A percentile compares a stretch with the other conserved stretches of the same genome.
These are phyloP conservation scores for Pichia sp. DNA, from an alignment of 1,139 yeast genomes.

Conservation along the genomic window DNA sequence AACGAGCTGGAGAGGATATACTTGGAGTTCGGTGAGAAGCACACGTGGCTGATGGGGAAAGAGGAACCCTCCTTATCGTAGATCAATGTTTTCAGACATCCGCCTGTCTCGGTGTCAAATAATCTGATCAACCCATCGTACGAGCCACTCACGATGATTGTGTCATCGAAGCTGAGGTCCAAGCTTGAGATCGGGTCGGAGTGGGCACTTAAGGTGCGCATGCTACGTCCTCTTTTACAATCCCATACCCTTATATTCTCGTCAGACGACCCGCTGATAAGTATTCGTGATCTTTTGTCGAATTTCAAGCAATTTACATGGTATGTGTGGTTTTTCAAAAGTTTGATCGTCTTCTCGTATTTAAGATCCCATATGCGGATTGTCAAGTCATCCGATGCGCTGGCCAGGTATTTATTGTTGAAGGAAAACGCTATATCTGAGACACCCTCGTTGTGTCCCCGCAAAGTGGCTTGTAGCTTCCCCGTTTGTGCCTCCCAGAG, in stretches of 20 bases:
- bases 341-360: conserved; percentile 49
- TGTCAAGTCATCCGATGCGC: conserved; percentile 84
- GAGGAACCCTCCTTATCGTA: conserved; percentile 62
- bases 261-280: conserved; percentile 83
- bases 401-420: conserved; percentile 67
- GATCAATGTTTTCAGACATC: conserved; percentile 84
- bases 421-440: conserved; percentile 75
- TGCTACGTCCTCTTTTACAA: conserved; percentile 59
- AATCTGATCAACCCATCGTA: conserved; percentile 75
- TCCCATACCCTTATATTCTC: conserved; percentile 94
- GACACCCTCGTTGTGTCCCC: conserved; percentile 66
- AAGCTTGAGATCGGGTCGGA: conserved; percentile 83
- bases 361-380: conserved; percentile 67
- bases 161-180: conserved; percentile 71
- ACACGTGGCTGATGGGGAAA: conserved; percentile 71
- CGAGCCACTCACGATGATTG: conserved; percentile 81
- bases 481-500: conserved; percentile 33
- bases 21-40: conserved; percentile 77
- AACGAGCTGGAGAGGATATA: conserved; percentile 73
- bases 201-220: conserved; percentile 87
- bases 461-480: conserved; percentile 36
- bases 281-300: conserved; percentile 68
- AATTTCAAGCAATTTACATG: conserved; percentile 74
- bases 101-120: conserved; percentile 86
- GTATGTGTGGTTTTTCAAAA: conserved; percentile 77